These are phyloP conservation scores for Ophiosphaerella korrae DNA, from an alignment of 2,329 filamentous ascomycete species.

Conservation along the genomic window DNA sequence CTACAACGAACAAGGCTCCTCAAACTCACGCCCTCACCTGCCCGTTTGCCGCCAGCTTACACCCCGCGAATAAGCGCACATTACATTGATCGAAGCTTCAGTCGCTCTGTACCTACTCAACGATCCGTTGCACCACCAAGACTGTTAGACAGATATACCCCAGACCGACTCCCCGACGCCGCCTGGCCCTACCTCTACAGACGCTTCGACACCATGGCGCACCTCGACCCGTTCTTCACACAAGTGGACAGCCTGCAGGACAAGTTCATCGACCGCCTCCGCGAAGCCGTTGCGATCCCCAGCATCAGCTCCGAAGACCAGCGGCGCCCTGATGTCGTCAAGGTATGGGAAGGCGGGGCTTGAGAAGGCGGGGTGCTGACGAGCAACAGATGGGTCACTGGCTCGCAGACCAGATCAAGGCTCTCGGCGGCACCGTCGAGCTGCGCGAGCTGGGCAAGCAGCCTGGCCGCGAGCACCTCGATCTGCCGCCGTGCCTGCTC, in stretches of 20 bases:
- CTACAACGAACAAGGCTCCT: constrained; percentile 19
- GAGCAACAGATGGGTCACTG: constrained; percentile 79
- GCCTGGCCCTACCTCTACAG: constrained; percentile 57
- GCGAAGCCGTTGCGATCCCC: constrained; percentile 92
- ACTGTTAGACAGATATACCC: constrained; percentile 22
- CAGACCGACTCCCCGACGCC: constrained; percentile 26
- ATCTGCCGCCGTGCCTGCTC: constrained; percentile 90
- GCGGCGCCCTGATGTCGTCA: constrained; percentile 87
- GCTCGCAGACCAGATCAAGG: constrained; percentile 80
- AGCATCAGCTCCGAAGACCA: constrained; percentile 92
- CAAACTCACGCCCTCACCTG: constrained; percentile 30
- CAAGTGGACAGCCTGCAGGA: constrained; percentile 82
- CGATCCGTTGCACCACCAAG: constrained; percentile 11
- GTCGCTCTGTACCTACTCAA: constrained; percentile 12
- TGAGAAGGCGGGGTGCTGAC: background rate
- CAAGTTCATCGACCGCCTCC: constrained; percentile 86
- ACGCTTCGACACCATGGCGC: constrained; percentile 70
- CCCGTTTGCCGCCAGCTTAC: constrained; percentile 34
- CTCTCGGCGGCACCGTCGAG: constrained; percentile 85
- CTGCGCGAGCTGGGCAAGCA: constrained; percentile 88
- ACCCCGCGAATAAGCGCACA: constrained; percentile 40
- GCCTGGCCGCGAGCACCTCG: constrained; percentile 85
- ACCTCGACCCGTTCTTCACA: constrained; percentile 90
- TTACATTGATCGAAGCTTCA: constrained; percentile 15
- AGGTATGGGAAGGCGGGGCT: constrained; percentile 50